These are phyloP conservation scores for Ascochyta koolunga DNA, from an alignment of 2,329 filamentous ascomycete genomes.

Conservation along the genomic window DNA sequence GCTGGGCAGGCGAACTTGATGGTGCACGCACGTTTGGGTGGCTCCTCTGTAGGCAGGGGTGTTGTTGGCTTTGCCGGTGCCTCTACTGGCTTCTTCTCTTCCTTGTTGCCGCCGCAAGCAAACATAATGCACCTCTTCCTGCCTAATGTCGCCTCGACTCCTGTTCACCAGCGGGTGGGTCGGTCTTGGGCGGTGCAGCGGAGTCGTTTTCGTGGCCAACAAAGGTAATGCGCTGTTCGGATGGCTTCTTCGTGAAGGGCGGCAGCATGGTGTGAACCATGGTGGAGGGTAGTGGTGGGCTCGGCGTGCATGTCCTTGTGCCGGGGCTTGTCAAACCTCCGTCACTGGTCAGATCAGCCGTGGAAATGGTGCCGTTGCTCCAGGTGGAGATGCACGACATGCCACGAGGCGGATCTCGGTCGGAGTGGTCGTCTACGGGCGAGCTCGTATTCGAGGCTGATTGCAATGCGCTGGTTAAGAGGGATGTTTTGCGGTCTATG, in stretches of 20 bases:
- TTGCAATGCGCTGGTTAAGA: slow-evolving; percentile 83
- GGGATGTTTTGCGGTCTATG: slow-evolving; percentile 71
- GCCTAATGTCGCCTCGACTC: slow-evolving; percentile 67
- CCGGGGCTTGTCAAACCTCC: slow-evolving; percentile 86
- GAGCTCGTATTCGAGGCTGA: slow-evolving; percentile 51
- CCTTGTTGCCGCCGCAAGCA: slow-evolving; percentile 69
- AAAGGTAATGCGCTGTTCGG: slow-evolving; percentile 47
- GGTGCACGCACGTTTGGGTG: slow-evolving; percentile 61
- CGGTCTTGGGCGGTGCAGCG: slow-evolving; percentile 15
- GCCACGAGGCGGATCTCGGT: slow-evolving; percentile 47
- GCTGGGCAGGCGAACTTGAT: slow-evolving; percentile 79
- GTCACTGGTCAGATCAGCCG: slow-evolving; percentile 92
- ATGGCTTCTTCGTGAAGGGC: slow-evolving; percentile 47
- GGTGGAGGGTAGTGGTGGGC: slow-evolving; percentile 75
- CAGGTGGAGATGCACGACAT: slow-evolving; percentile 68
- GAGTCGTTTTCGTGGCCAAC: slow-evolving; percentile 41
- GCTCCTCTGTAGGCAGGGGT: slow-evolving; percentile 32
- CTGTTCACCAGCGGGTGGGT: slow-evolving; percentile 54
- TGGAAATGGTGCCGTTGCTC: slow-evolving; percentile 83
- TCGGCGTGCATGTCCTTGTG: slow-evolving; percentile 82
- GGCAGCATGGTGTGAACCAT: slow-evolving; percentile 48
- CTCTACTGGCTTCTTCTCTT: slow-evolving; percentile 46
- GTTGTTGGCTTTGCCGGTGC: slow-evolving; percentile 28
- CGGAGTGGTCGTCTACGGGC: slow-evolving; percentile 51
- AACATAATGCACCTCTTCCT: slow-evolving; percentile 93